Base-by-base conservation (phyloP, 176 grass and related monocot genomes). In the Poa pratensis region DNA sequence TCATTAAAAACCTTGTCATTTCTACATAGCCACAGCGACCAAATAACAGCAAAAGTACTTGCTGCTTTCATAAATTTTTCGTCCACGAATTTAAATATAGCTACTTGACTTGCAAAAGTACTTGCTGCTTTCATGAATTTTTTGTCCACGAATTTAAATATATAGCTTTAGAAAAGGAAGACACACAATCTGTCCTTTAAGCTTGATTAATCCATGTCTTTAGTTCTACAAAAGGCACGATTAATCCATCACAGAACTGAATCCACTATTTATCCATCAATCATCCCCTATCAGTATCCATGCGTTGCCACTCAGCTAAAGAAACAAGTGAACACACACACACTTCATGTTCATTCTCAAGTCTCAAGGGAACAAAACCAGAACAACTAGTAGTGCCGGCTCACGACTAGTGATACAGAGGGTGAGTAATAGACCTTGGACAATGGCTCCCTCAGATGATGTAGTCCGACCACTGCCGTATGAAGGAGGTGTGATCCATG, bases 401-500 rank as follows among this genome's bases (percentile, higher is more conserved):
- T 46, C 30, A 83, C 6, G 54, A 40, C 1, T 27, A 79, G 4
- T 28, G 28, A 80, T 73, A 79, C 68, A 80, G 60, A 75, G 20
- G 58, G 67, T 83, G 85, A 80, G 85, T 53, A 75, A 75, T 80
- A 59, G 17, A 91, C 89, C 85, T 87, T 65, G 68, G 9, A n/a
- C 7, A 73, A 72, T 34, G 2, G n/a, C 35, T 72, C 51, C 7
- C 3, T 63, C 70, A 95, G 65, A 98, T 98, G 34, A 54, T 87
- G 88, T 98, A 98, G 87, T 98, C 91, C 1, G 87, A 98, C 95
- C 95, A 97, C 54, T 92, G 88, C 11, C 90, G 59, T 67, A 98
- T 98, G 78, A 98, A 98, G 16, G 93, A 95, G 6, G 96, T 98
- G 72, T 98, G 96, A 94, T 98, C 96, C 96, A 98, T 95, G 81